phyloP scores from a whole-genome alignment of 345 rosid species.

The Corymbia maculata region DNA sequence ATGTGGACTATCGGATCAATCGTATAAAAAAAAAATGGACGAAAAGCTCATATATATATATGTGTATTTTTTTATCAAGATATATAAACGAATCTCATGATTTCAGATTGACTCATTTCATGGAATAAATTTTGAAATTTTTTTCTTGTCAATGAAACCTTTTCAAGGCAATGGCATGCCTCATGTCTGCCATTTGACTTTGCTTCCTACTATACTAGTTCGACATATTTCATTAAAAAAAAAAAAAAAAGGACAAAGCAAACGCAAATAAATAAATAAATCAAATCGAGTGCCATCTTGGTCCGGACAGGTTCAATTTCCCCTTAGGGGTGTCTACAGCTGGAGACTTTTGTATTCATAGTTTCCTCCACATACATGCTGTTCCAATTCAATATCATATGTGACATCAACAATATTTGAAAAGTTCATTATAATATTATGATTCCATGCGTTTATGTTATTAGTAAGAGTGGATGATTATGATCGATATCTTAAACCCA shows the following conservation, averaged over 20 bases:
- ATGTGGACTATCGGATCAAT: no score
- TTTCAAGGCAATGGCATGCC: background rate
- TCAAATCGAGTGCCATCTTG: background rate
- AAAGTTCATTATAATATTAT: no score
- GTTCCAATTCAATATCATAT: background rate
- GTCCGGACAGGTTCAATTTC: background rate
- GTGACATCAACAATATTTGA: background rate
- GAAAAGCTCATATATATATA: no score
- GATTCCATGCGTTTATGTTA: background rate
- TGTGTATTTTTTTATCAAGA: no score
- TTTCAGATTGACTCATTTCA: background rate
- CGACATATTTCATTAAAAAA: background rate
- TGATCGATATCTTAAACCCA: background rate
- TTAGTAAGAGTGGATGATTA: background rate
- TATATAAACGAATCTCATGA: background rate
- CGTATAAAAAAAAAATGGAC: no score
- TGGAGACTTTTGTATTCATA: background rate
- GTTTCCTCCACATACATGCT: background rate
- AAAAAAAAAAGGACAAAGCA: background rate
- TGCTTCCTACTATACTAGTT: background rate
- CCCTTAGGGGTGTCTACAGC: background rate
- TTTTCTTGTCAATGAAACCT: background rate
- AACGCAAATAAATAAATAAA: background rate
- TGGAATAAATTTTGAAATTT: no score
- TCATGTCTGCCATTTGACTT: background rate